phyloP scores from a whole-genome alignment of 805 yeast genomes.

The Candida adriatica region DNA sequence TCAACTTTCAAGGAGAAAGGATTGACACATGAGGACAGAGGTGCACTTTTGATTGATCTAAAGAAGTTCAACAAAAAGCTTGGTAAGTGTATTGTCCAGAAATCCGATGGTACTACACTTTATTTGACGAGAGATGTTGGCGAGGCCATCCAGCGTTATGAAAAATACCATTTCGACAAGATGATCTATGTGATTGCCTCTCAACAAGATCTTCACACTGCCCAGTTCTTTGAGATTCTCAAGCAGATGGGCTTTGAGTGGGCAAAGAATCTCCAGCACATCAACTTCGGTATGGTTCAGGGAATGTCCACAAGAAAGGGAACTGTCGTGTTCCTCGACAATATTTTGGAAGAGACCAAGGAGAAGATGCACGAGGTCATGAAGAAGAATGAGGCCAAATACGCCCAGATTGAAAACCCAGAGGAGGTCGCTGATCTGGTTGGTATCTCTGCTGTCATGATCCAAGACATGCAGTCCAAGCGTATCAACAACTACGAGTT shows the following conservation, averaged over 20 bases:
- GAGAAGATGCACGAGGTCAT: conserved; percentile 94
- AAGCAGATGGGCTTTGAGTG: conserved; percentile 86
- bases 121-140: conserved; percentile 96
- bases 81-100: conserved; percentile 88
- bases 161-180: conserved; percentile 81
- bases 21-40: conserved; percentile 78
- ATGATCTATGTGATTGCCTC: conserved; percentile 94
- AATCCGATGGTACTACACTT: conserved; percentile 91
- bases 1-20: conserved; percentile 57
- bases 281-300: conserved; percentile 95
- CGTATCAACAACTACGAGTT: conserved; percentile 94
- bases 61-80: conserved; percentile 81
- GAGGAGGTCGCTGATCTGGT: conserved; percentile 91
- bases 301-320: conserved; percentile 99
- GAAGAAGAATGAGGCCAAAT: conserved; percentile 86
- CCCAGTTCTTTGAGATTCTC: conserved; percentile 90
- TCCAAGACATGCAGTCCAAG: conserved; percentile 98
- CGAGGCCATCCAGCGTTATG: conserved; percentile 88
- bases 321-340: conserved; percentile 95
- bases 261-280: conserved; percentile 75
- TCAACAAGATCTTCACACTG: conserved; percentile 92
- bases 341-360: conserved; percentile 87
- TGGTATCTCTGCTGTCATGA: conserved; percentile 97
- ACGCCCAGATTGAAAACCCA: conserved; percentile 88
- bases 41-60: conserved; percentile 85